A percentile compares a stretch with the other conserved stretches of the same genome.
phyloP scores from a whole-genome alignment of 78 protist genomes.

The Creolimax fragrantissima region DNA sequence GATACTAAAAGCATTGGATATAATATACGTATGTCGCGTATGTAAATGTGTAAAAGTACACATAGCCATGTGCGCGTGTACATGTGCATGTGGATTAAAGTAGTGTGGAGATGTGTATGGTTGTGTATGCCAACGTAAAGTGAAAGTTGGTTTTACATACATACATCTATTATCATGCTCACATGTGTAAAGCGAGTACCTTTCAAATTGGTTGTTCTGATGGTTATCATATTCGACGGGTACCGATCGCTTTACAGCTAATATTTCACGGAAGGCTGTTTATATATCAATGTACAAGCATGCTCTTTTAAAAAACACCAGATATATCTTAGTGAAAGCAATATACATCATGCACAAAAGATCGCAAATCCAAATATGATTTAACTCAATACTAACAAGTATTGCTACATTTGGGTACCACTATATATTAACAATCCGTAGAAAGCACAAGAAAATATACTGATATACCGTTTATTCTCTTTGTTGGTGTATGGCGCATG shows the following conservation, averaged over 20 bases:
- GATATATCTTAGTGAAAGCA: neutral
- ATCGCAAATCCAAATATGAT: neutral
- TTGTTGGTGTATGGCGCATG: neutral
- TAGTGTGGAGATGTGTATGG: neutral
- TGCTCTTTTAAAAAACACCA: neutral
- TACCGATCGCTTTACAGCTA: neutral
- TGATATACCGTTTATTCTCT: neutral
- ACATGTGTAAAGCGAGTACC: neutral
- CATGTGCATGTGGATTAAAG: neutral
- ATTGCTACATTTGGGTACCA: neutral
- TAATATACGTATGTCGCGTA: neutral
- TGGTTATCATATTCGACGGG: neutral
- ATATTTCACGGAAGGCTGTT: neutral
- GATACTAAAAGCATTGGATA: neutral
- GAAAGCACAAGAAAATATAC: neutral
- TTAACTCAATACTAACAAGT: neutral
- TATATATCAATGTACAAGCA: neutral
- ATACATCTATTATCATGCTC: neutral
- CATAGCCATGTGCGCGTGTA: neutral
- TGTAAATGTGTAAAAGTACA: neutral
- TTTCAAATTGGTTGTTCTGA: neutral
- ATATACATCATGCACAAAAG: neutral
- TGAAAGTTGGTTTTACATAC: neutral
- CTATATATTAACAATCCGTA: neutral
- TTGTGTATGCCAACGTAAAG: neutral